Conservation (phyloP, 345 rosid genomes). For the Litchi chinensis region DNA sequence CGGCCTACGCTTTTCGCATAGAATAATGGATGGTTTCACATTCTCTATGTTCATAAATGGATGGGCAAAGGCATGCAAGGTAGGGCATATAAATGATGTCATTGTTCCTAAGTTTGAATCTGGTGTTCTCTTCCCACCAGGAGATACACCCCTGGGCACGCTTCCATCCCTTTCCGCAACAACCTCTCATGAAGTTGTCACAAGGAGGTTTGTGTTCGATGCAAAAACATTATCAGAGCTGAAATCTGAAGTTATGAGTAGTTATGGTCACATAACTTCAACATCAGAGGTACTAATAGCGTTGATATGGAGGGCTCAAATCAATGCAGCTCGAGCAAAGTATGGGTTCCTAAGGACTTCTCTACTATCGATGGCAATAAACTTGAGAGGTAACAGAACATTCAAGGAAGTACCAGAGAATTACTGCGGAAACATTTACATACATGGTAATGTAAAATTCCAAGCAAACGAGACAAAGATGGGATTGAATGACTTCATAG, state of each 20-base stretch:
- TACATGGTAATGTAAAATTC: background rate
- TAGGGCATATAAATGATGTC: background rate
- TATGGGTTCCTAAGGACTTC: background rate
- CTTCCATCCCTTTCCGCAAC: background rate
- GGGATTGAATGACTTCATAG: background rate
- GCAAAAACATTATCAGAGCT: background rate
- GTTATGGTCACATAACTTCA: background rate
- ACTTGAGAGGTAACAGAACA: background rate
- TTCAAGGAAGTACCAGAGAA: background rate
- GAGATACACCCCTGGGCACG: background rate
- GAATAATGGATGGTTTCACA: background rate
- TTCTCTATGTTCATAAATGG: background rate
- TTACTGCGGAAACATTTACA: background rate
- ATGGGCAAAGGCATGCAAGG: background rate
- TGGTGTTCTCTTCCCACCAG: background rate
- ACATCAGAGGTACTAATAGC: background rate
- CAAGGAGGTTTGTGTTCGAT: background rate
- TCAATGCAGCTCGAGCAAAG: background rate
- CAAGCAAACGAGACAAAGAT: background rate
- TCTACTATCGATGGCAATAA: background rate
- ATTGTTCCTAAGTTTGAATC: background rate
- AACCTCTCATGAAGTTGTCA: background rate
- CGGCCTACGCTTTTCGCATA: background rate
- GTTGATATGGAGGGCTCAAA: background rate
- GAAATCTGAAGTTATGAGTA: background rate